Conservation (phyloP, 2,329 filamentous ascomycete genomes). For the Pseudocercospora ulei region DNA sequence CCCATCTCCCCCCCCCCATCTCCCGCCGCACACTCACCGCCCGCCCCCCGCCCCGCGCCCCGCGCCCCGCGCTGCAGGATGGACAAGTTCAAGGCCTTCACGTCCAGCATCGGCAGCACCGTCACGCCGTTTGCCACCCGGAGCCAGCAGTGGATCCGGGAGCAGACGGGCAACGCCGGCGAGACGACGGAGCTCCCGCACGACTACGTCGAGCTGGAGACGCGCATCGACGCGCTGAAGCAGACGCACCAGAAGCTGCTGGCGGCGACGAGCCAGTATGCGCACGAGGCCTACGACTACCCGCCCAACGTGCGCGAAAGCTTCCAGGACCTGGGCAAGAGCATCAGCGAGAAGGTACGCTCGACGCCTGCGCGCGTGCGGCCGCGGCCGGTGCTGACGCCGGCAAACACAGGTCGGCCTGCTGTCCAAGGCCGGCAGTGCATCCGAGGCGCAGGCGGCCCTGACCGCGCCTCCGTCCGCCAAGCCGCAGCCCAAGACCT, state of each 20-base stretch:
- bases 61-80: slow-evolving; percentile 37
- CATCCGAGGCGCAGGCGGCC: slow-evolving; percentile 87
- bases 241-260: slow-evolving; percentile 95
- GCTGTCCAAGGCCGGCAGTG: slow-evolving; percentile 72
- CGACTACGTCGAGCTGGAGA: slow-evolving; percentile 97
- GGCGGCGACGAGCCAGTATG: slow-evolving; percentile 89
- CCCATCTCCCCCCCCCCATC: too few relatives aligned
- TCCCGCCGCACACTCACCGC: neutral
- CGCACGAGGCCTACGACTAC: slow-evolving; percentile 81
- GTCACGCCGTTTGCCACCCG: slow-evolving; percentile 88
- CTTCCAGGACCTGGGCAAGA: slow-evolving; percentile 90
- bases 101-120: slow-evolving; percentile 55
- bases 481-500: slow-evolving; percentile 97
- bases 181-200: slow-evolving; percentile 97
- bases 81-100: slow-evolving; percentile 60
- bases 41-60: neutral
- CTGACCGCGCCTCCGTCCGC: slow-evolving; percentile 79
- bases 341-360: slow-evolving; percentile 85
- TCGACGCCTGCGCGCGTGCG: neutral
- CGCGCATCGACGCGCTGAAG: slow-evolving; percentile 94
- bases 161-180: slow-evolving; percentile 87
- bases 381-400: neutral
- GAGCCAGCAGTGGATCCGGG: slow-evolving; percentile 95
- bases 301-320: slow-evolving; percentile 96
- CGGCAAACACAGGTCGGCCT: slow-evolving; percentile 44